These are phyloP conservation scores for Rhizoclosmatium sp. DNA, from an alignment of 192 early-diverging fungal species.

Conservation along the genomic window DNA sequence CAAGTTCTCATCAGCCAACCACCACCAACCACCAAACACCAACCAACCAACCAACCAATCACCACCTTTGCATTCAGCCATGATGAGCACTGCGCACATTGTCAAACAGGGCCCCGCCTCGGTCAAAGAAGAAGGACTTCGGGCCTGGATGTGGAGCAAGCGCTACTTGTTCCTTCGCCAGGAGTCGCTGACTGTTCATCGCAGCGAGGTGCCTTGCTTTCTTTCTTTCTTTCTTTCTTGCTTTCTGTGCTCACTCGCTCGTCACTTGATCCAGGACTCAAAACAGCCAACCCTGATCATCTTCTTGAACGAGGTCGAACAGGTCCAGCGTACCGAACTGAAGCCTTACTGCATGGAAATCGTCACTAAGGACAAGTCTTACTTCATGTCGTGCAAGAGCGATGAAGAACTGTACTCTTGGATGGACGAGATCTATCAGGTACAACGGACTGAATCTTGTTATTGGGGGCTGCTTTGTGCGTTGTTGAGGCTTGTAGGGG, in stretches of 20 bases:
- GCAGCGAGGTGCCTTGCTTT: constrained; percentile 78
- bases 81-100: constrained; percentile 34
- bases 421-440: constrained; percentile 98
- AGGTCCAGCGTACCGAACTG: constrained; percentile 85
- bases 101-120: constrained; percentile 82
- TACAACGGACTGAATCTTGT: constrained; percentile 31
- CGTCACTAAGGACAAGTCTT: constrained; percentile 90
- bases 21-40: not conserved
- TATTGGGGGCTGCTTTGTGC: not conserved
- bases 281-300: constrained; percentile 74
- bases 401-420: constrained; percentile 98
- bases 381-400: constrained; percentile 89
- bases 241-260: not conserved
- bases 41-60: not conserved
- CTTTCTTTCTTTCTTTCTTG: not conserved
- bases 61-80: constrained; percentile 18
- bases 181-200: constrained; percentile 90
- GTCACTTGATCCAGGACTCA: not conserved
- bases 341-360: constrained; percentile 96
- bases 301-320: constrained; percentile 90
- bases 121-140: constrained; percentile 90
- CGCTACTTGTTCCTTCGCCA: constrained; percentile 86
- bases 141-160: constrained; percentile 95
- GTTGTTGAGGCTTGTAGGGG: too few species aligned
- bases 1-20: not conserved